These are phyloP conservation scores for Xerocomus cyaneibrunnescens DNA, from an alignment of 1,284 basidiomycete genomes.

Conservation along the genomic window DNA sequence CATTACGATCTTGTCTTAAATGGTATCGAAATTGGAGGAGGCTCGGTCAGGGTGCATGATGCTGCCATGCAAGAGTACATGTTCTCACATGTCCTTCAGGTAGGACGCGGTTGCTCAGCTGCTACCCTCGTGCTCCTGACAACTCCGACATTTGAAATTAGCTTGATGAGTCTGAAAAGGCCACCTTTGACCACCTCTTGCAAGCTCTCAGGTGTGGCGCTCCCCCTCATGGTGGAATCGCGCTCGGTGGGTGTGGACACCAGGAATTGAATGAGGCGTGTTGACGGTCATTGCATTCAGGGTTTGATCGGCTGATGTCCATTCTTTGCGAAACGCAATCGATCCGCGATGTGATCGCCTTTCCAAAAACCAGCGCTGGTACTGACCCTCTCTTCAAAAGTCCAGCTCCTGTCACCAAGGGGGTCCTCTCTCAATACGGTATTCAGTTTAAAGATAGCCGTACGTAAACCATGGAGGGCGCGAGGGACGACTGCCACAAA, in stretches of 20 bases:
- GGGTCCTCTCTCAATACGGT: slow-evolving; percentile 64
- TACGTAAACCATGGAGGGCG: slow-evolving; percentile 8
- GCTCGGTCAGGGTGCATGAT: slow-evolving; percentile 92
- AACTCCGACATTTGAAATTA: slow-evolving; percentile 36
- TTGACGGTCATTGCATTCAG: slow-evolving; percentile 41
- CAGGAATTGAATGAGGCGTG: slow-evolving; percentile 10
- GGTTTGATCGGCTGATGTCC: slow-evolving; percentile 90
- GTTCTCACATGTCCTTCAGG: slow-evolving; percentile 77
- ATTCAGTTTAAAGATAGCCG: slow-evolving; percentile 43
- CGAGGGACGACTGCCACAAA: neutral
- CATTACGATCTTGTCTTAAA: slow-evolving; percentile 98
- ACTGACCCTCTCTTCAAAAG: slow-evolving; percentile 89
- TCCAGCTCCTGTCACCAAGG: slow-evolving; percentile 61
- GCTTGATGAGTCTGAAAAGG: slow-evolving; percentile 71
- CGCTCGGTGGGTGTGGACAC: slow-evolving; percentile 59
- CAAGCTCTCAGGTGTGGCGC: slow-evolving; percentile 87
- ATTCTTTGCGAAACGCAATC: slow-evolving; percentile 83
- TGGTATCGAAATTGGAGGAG: slow-evolving; percentile 92
- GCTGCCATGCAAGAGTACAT: slow-evolving; percentile 82
- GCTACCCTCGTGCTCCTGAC: slow-evolving; percentile 3
- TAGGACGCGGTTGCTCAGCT: slow-evolving; percentile 35
- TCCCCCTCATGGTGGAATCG: slow-evolving; percentile 95
- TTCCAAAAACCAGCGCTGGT: slow-evolving; percentile 86
- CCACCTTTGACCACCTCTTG: slow-evolving; percentile 81
- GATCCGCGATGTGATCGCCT: slow-evolving; percentile 95